Percentiles rank a stretch among this genome's conserved stretches.
phyloP scores from a whole-genome alignment of 2,329 filamentous ascomycete species.

The Diplodia seriata region DNA sequence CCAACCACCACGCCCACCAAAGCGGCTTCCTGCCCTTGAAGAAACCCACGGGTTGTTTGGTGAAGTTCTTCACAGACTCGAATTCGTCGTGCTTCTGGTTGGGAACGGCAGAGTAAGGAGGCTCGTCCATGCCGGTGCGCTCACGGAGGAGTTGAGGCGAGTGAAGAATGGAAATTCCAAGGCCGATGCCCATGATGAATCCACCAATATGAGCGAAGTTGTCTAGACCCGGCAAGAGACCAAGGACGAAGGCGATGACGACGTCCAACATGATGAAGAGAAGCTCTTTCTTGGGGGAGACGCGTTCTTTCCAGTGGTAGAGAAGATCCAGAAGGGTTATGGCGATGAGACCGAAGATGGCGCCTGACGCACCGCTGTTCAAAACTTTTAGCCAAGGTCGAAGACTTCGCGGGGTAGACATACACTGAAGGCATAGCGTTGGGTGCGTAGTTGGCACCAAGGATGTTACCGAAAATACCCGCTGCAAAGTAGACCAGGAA shows the following conservation, averaged over 20 bases:
- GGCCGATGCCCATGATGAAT: slow-evolving; percentile 86
- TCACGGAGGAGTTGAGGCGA: slow-evolving; percentile 82
- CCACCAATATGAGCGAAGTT: slow-evolving; percentile 98
- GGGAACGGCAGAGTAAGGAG: slow-evolving; percentile 72
- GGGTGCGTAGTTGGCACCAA: slow-evolving; percentile 92
- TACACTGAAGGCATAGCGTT: slow-evolving; percentile 72
- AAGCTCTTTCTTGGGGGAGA: slow-evolving; percentile 80
- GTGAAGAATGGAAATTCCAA: slow-evolving; percentile 86
- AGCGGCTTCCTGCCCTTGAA: slow-evolving; percentile 91
- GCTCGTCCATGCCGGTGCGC: slow-evolving; percentile 71
- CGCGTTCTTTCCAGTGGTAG: slow-evolving; percentile 87
- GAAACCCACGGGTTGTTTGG: slow-evolving; percentile 68
- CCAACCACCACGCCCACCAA: slow-evolving; percentile 98
- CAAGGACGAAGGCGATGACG: slow-evolving; percentile 87
- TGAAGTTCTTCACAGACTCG: slow-evolving; percentile 51
- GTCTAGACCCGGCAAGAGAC: slow-evolving; percentile 88
- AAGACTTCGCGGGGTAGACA: not conserved
- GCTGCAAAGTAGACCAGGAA: slow-evolving; percentile 86
- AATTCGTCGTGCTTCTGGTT: slow-evolving; percentile 52
- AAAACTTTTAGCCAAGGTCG: not conserved
- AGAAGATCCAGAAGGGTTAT: slow-evolving; percentile 86
- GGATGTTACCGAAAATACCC: slow-evolving; percentile 94
- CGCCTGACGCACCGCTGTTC: slow-evolving; percentile 80
- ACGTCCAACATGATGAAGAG: slow-evolving; percentile 86
- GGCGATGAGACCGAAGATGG: slow-evolving; percentile 89